These are phyloP conservation scores for Phytophthora tubulina DNA, from an alignment of 352 stramenopile species.

Conservation along the genomic window DNA sequence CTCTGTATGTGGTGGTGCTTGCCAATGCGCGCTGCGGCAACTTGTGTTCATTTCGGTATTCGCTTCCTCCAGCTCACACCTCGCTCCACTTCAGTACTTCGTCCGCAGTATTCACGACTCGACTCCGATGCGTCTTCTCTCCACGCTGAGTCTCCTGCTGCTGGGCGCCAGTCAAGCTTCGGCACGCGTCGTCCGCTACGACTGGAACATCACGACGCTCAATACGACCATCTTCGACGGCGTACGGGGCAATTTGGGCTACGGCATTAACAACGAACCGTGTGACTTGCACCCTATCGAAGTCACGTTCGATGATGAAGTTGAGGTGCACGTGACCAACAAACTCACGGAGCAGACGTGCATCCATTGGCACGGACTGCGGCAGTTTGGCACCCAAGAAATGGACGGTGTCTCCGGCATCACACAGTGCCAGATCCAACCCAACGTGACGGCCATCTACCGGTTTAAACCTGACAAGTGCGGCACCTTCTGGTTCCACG, in stretches of 20 bases:
- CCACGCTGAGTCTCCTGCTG: constrained; percentile 27
- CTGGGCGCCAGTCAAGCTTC: constrained; percentile 24
- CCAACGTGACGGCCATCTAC: constrained; percentile 52
- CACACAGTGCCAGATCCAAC: constrained; percentile 59
- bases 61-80: constrained; percentile 19
- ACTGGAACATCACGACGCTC: constrained; percentile 52
- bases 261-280: constrained; percentile 52
- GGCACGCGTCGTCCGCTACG: constrained; percentile 37
- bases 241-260: constrained; percentile 32
- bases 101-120: neutral
- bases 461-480: constrained; percentile 51
- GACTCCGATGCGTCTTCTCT: constrained; percentile 29
- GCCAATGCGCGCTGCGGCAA: neutral
- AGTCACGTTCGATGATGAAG: constrained; percentile 44
- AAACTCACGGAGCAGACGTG: constrained; percentile 51
- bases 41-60: constrained; percentile 41
- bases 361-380: constrained; percentile 61
- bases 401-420: constrained; percentile 60
- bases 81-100: constrained; percentile 25
- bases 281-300: constrained; percentile 38
- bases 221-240: constrained; percentile 47
- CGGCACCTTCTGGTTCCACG: constrained; percentile 60
- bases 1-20: neutral
- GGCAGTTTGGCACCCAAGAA: constrained; percentile 50
- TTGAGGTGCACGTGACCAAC: constrained; percentile 53